Evolutionary conservation across 2,329 filamentous ascomycete species (phyloP).

Genomic region (Escovopsis sp.): DNA sequence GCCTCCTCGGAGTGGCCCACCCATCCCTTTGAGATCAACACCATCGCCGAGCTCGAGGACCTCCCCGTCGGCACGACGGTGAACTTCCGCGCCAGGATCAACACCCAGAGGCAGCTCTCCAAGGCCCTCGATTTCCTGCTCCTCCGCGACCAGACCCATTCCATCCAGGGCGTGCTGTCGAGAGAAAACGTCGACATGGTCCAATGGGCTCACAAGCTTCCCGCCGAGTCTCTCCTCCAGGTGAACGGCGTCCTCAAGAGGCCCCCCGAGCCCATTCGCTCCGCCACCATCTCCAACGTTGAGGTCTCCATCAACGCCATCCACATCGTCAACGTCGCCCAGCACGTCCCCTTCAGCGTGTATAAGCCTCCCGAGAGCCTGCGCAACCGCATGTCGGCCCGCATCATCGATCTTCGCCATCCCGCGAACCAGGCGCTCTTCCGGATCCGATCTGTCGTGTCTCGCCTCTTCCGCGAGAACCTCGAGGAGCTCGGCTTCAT

Average conservation of each 20-base stretch:
- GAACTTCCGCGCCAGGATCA: constrained; percentile 26
- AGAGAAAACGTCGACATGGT: constrained; percentile 52
- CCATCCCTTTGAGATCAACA: constrained; percentile 24
- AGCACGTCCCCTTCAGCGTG: constrained; percentile 34
- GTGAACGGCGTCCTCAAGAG: constrained; percentile 59
- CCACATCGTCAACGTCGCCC: constrained; percentile 34
- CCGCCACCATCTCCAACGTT: constrained; percentile 58
- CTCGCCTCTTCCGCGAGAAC: constrained; percentile 61
- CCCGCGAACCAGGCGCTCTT: constrained; percentile 77
- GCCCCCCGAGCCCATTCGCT: constrained; percentile 59
- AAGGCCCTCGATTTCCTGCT: constrained; percentile 72
- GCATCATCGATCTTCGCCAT: constrained; percentile 74
- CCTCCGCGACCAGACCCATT: constrained; percentile 68
- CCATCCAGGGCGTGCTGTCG: constrained; percentile 66
- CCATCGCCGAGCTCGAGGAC: constrained; percentile 21
- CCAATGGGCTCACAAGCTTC: constrained; percentile 73
- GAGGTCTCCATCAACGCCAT: constrained; percentile 54
- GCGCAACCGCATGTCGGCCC: constrained; percentile 59
- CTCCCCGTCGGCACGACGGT: constrained; percentile 24
- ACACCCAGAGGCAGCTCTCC: constrained; percentile 64
- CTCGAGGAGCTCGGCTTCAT: constrained; percentile 68
- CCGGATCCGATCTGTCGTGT: constrained; percentile 67
- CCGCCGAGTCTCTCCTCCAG: constrained; percentile 62
- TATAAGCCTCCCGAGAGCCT: constrained; percentile 48
- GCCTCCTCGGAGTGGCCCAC: constrained; percentile 22